These are phyloP conservation scores for Torulaspora franciscae DNA, from an alignment of 805 yeast species.

Conservation along the genomic window DNA sequence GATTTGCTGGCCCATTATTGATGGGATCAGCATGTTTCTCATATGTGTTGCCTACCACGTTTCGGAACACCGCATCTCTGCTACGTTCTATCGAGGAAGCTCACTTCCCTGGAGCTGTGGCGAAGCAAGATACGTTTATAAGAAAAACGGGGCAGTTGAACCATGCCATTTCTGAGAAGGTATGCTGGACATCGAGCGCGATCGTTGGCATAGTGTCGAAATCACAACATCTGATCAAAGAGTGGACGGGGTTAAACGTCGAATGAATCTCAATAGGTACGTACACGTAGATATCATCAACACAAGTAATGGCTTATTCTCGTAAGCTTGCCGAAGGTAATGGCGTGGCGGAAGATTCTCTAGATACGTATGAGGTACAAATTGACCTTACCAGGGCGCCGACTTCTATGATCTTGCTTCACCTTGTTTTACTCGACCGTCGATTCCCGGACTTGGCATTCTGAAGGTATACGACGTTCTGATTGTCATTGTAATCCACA, in stretches of 20 bases:
- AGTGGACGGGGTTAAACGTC: slow-evolving; percentile 27
- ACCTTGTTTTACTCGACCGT: not conserved
- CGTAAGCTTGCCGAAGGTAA: too few species aligned
- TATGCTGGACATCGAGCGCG: slow-evolving; percentile 1
- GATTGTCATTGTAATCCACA: slow-evolving; percentile 6
- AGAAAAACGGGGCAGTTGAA: slow-evolving; percentile 8
- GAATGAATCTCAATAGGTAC: slow-evolving; percentile 5
- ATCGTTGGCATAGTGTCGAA: slow-evolving; percentile 1
- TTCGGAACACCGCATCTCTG: slow-evolving; percentile 43
- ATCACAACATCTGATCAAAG: slow-evolving; percentile 13
- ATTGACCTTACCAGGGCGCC: too few species aligned
- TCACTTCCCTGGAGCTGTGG: slow-evolving; percentile 24
- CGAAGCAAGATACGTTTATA: slow-evolving; percentile 24
- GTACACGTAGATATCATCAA: not conserved
- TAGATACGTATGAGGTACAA: too few species aligned
- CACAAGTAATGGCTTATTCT: not conserved
- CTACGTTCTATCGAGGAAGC: slow-evolving; percentile 47
- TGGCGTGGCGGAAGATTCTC: too few species aligned
- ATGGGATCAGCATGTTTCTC: slow-evolving; percentile 51
- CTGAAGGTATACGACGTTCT: slow-evolving; percentile 8
- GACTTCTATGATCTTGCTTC: not conserved
- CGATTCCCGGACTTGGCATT: not conserved
- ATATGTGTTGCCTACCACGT: slow-evolving; percentile 56
- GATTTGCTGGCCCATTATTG: slow-evolving; percentile 46
- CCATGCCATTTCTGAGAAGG: slow-evolving; percentile 1